These are phyloP conservation scores for Samsoniella hepiali DNA, from an alignment of 2,329 filamentous ascomycete genomes.

Conservation along the genomic window DNA sequence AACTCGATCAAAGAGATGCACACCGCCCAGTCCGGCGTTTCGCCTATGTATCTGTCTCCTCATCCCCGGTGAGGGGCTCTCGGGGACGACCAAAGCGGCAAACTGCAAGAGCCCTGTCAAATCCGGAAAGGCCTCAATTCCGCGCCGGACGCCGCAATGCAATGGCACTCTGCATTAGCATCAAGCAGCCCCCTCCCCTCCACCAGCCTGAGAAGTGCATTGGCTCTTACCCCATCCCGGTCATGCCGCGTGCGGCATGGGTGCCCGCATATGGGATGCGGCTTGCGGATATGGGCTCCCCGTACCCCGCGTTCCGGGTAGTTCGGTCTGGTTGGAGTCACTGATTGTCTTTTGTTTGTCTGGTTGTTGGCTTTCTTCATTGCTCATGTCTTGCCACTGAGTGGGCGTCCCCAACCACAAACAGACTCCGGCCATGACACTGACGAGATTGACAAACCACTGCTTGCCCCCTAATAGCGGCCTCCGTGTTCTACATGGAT, in stretches of 20 bases:
- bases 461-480: background rate
- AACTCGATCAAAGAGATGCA: no score
- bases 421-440: background rate
- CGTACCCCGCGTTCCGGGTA: background rate
- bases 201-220: background rate
- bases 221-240: background rate
- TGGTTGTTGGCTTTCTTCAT: no score
- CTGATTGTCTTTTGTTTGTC: no score
- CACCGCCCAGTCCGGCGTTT: no score
- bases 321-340: no score
- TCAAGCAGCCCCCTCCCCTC: no score
- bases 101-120: background rate
- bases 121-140: background rate
- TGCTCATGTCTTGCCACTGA: no score
- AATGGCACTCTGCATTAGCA: conserved; percentile 3
- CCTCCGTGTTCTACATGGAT: background rate
- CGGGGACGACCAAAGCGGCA: no score
- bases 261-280: background rate
- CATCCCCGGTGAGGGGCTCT: no score
- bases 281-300: background rate
- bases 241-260: background rate
- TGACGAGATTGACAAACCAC: no score
- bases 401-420: no score
- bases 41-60: no score
- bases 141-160: background rate